Conservation (phyloP, 148 eudicot species). For the Camellia japonica region DNA sequence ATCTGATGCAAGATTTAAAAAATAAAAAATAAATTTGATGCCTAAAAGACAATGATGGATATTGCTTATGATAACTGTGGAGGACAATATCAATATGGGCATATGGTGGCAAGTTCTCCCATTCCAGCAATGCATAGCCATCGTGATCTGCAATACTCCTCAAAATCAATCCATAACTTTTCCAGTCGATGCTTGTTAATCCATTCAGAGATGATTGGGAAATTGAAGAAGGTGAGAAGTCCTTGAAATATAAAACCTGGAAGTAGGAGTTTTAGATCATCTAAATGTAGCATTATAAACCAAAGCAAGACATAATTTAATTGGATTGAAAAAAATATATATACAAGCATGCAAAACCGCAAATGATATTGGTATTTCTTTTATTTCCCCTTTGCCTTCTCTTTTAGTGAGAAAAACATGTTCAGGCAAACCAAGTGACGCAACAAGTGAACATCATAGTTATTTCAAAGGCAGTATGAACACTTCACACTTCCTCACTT, state of each 20-base stretch:
- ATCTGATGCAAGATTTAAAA: conserved; percentile 8
- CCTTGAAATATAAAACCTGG: conserved; percentile 79
- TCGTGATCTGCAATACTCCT: conserved; percentile 49
- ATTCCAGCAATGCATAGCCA: conserved; percentile 56
- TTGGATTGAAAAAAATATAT: background rate
- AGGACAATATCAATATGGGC: conserved; percentile 62
- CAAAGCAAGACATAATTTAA: background rate
- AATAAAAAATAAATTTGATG: background rate
- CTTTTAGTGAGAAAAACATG: background rate
- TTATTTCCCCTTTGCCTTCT: background rate
- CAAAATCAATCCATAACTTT: conserved; percentile 60
- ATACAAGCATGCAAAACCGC: background rate
- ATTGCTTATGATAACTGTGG: conserved; percentile 69
- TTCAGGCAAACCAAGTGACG: background rate
- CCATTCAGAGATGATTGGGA: conserved; percentile 56
- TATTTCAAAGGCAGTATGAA: background rate
- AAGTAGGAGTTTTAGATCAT: conserved; percentile 7
- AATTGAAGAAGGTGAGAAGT: conserved; percentile 59
- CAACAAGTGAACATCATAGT: background rate
- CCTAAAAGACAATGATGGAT: conserved; percentile 44
- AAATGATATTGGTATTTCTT: background rate
- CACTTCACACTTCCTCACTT: background rate
- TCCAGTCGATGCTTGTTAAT: conserved; percentile 75
- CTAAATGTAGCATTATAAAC: background rate
- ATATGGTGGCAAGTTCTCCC: conserved; percentile 72